Percentiles rank a stretch among this genome's conserved stretches.
Conservation (phyloP, 1,139 yeast species). For the Petasospora rhodanensis region DNA sequence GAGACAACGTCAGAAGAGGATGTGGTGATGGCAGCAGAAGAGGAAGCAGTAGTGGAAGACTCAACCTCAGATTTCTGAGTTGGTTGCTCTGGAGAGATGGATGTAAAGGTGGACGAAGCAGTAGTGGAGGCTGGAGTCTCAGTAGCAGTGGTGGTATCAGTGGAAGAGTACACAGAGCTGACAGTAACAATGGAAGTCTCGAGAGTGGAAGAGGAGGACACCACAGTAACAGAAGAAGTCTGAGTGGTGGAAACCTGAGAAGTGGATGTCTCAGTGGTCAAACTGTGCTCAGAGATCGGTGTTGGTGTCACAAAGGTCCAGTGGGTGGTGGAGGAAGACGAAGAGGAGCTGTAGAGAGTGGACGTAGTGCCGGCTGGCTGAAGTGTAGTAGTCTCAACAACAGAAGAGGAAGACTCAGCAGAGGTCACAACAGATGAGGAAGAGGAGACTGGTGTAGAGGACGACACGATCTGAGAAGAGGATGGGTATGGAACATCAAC, state of each 20-base stretch:
- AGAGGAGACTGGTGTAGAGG: conserved; percentile 2
- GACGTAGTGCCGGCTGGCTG: conserved; percentile 2
- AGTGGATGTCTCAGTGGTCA: neutral
- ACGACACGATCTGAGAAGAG: neutral
- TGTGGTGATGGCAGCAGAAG: neutral
- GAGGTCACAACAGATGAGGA: conserved; percentile 2
- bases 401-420: conserved; percentile 1
- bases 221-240: neutral
- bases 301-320: neutral
- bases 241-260: neutral
- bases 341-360: conserved; percentile 5
- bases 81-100: conserved; percentile 6
- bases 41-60: neutral
- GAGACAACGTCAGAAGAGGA: no score
- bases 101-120: neutral
- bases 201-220: conserved; percentile 1
- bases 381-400: neutral
- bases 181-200: neutral
- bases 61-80: neutral
- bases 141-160: neutral
- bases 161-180: conserved; percentile 1
- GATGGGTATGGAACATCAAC: conserved; percentile 6
- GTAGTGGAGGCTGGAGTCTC: neutral
- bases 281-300: no score
- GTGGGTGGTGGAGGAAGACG: neutral